Evolutionary conservation across 1,139 yeast genomes (phyloP), one percentile per base, ranked within the genome.

Genomic region (Pneumocystis sp.): DNA sequence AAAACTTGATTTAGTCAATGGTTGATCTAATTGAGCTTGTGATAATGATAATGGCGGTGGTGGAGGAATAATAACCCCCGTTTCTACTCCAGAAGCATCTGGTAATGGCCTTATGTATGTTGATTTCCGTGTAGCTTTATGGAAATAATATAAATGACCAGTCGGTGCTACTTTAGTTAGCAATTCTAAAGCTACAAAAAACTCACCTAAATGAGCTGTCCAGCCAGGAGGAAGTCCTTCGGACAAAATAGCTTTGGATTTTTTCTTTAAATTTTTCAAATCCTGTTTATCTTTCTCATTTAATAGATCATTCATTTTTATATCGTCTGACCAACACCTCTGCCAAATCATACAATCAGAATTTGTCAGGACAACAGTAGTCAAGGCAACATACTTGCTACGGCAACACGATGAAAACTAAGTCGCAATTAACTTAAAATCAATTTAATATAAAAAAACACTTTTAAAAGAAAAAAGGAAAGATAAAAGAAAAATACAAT

Each of bases 111-210:
- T 65, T 10, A 68, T 70, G 61, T 74, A 75, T 1, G 76, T 73
- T 8, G 76, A 73, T 65, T 67, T 68, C 45, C 72, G 70, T 7
- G 77, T 73, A 7, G 64, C 61, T 7, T 70, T 66, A 62, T 75
- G 71, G 67, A 72, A 73, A 66, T 73, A 75, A 63, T 72, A 75
- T 65, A 66, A 68, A 65, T 75, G 74, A 4, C 77, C 77, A 25
- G 75, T 66, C 5, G 77, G 76, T 3, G 76, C 75, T n/a, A 70
- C 61, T 65, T 73, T 63, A 25, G 2, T 50, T 29, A 25, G 12
- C 12, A 3, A 37, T 12, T 37, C 15, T 10, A 37, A 37, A 37
- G 15, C 15, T 7, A 37, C 40, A 37, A 37, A 37, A 37, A 50
- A 50, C 4, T 3, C 25, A 50, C 57, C 57, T 4, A 50, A 50